A percentile compares a stretch with the other conserved stretches of the same genome.
Evolutionary conservation across 768 basidiomycete genomes (phyloP).

Genomic region (Dioszegia aurantiaca): DNA sequence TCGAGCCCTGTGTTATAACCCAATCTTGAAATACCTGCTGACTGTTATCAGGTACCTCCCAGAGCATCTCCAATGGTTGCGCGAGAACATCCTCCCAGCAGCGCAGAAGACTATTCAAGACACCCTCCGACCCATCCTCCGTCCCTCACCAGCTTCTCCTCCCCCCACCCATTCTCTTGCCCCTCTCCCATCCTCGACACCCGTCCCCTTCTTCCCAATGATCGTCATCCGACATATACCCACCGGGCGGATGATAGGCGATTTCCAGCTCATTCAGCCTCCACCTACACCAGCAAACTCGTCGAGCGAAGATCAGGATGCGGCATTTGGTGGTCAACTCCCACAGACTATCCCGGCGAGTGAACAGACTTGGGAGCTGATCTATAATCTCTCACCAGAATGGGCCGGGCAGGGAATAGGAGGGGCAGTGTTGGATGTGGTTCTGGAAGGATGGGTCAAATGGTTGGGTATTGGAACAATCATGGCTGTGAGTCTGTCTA

Average conservation of each 20-base stretch:
- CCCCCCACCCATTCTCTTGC: background rate
- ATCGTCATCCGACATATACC: slow-evolving; percentile 4
- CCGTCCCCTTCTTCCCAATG: slow-evolving; percentile 9
- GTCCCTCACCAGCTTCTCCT: background rate
- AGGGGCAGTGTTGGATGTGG: slow-evolving; percentile 3
- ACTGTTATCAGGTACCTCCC: slow-evolving; percentile 3
- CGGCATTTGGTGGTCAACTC: background rate
- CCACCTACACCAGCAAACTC: background rate
- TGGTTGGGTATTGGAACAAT: slow-evolving; percentile 15
- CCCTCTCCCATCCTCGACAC: background rate
- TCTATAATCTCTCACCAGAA: slow-evolving; percentile 15
- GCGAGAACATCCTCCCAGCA: background rate
- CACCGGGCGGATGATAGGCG: slow-evolving; percentile 4
- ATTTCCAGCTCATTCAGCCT: background rate
- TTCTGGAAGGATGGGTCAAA: slow-evolving; percentile 9
- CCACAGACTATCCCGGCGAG: slow-evolving; percentile 2
- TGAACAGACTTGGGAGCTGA: slow-evolving; percentile 13
- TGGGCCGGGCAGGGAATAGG: slow-evolving; percentile 15
- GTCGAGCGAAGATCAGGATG: background rate
- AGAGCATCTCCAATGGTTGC: background rate
- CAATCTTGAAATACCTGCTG: no score
- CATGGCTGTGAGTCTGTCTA: slow-evolving; percentile 16
- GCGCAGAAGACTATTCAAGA: background rate
- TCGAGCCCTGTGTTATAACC: no score
- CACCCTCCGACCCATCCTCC: background rate